Percentiles rank a stretch among this genome's conserved stretches.
Evolutionary conservation across 2,329 filamentous ascomycete species (phyloP).

Genomic region (Alternaria hordeiaustralica): DNA sequence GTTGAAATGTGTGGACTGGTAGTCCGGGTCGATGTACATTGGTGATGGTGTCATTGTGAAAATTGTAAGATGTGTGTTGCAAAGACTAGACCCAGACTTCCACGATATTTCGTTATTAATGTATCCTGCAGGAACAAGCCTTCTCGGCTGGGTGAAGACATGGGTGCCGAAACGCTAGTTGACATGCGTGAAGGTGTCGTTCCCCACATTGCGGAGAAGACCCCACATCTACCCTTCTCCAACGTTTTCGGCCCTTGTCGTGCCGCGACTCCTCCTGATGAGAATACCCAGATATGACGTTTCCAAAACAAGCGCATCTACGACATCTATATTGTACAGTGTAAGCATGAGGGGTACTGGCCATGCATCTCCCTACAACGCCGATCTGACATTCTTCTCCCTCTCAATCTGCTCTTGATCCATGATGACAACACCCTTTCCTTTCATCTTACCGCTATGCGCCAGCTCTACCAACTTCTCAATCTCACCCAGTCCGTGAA

Average conservation of each 20-base stretch:
- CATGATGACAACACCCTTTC: background rate
- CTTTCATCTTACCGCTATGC: background rate
- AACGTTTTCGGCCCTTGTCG: background rate
- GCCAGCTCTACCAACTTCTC: background rate
- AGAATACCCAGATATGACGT: background rate
- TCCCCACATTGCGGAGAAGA: conserved; percentile 27
- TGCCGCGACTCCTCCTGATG: background rate
- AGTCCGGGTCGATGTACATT: conserved; percentile 50
- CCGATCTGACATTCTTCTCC: background rate
- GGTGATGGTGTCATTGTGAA: conserved; percentile 19
- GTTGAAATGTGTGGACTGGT: conserved; percentile 52
- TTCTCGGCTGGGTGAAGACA: background rate
- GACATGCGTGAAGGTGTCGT: background rate
- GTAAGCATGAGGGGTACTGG: too few species aligned
- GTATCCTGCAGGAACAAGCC: conserved; percentile 1
- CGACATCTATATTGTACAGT: background rate
- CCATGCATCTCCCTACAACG: background rate
- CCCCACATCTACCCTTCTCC: conserved; percentile 18
- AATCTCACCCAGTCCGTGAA: background rate
- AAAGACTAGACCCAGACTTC: background rate
- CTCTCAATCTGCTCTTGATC: background rate
- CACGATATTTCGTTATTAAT: background rate
- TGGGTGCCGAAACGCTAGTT: background rate
- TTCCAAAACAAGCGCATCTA: background rate
- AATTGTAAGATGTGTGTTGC: background rate